These are phyloP conservation scores for Fusarium redolens DNA, from an alignment of 2,329 filamentous ascomycete genomes.

Conservation along the genomic window DNA sequence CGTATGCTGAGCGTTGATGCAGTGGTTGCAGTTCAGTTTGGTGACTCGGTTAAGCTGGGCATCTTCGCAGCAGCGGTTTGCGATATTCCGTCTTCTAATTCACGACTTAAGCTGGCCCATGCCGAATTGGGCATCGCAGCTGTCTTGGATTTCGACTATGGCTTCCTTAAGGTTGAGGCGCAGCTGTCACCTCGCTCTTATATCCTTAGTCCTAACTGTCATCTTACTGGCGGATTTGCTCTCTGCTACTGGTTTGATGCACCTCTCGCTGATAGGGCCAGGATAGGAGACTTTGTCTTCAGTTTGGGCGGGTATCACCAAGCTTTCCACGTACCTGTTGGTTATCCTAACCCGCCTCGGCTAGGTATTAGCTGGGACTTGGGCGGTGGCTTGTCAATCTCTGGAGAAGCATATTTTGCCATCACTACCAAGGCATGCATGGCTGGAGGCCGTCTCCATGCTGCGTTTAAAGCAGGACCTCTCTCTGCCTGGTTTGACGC, in stretches of 20 bases:
- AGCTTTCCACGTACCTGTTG: constrained; percentile 47
- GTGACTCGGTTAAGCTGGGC: constrained; percentile 47
- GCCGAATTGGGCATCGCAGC: constrained; percentile 53
- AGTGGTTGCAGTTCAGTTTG: constrained; percentile 51
- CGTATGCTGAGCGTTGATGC: constrained; percentile 52
- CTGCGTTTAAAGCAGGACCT: constrained; percentile 45
- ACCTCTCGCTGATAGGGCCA: constrained; percentile 19
- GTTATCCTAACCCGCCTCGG: constrained; percentile 54
- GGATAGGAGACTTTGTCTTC: constrained; percentile 57
- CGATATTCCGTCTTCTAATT: constrained; percentile 43
- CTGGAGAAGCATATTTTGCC: constrained; percentile 58
- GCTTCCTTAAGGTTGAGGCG: constrained; percentile 52
- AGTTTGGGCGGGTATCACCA: constrained; percentile 59
- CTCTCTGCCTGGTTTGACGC: constrained; percentile 55
- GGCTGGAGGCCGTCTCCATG: constrained; percentile 53
- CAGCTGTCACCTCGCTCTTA: constrained; percentile 55
- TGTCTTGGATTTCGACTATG: constrained; percentile 50
- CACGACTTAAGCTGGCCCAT: constrained; percentile 46
- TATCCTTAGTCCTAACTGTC: constrained; percentile 53
- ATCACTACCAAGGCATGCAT: constrained; percentile 58
- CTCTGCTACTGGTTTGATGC: constrained; percentile 54
- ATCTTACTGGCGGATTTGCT: constrained; percentile 56
- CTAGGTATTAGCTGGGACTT: constrained; percentile 54
- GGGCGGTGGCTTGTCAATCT: constrained; percentile 47
- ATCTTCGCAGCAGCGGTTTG: constrained; percentile 49